A percentile compares a stretch with the other conserved stretches of the same genome.
Evolutionary conservation across 2,329 filamentous ascomycete species (phyloP).

Genomic region (Penicillium griseofulvum): DNA sequence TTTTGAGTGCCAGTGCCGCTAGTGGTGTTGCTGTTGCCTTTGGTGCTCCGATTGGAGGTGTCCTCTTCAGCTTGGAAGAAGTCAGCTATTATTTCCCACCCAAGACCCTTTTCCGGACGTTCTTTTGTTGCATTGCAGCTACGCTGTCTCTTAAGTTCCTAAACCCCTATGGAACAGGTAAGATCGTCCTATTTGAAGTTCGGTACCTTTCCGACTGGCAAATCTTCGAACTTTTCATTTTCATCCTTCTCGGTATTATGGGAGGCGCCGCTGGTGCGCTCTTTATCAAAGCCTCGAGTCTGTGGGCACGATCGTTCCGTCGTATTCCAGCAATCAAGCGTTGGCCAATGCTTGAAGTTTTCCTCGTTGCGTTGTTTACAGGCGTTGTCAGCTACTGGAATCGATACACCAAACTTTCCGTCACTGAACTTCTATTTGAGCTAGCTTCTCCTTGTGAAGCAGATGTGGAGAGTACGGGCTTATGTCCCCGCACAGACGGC

Average conservation of each 20-base stretch:
- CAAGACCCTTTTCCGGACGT: conserved; percentile 94
- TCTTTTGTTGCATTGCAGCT: conserved; percentile 94
- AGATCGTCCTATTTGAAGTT: conserved; percentile 96
- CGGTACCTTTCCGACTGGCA: conserved; percentile 89
- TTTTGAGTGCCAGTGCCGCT: conserved; percentile 87
- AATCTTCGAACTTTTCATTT: conserved; percentile 83
- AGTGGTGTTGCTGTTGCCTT: conserved; percentile 93
- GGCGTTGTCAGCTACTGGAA: conserved; percentile 93
- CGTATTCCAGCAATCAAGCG: conserved; percentile 76
- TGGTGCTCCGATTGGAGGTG: conserved; percentile 83
- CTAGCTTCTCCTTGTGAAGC: conserved; percentile 79
- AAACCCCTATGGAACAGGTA: conserved; percentile 92
- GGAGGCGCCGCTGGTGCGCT: conserved; percentile 82
- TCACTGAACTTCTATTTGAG: conserved; percentile 87
- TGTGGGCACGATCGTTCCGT: conserved; percentile 88
- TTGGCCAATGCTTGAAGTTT: conserved; percentile 81
- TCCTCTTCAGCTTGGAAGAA: conserved; percentile 91
- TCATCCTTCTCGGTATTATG: conserved; percentile 80
- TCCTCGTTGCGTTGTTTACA: conserved; percentile 81
- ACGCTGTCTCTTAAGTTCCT: conserved; percentile 90
- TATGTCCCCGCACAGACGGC: conserved; percentile 73
- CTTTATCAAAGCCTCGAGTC: conserved; percentile 91
- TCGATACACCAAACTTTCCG: conserved; percentile 78
- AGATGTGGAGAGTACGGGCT: conserved; percentile 64
- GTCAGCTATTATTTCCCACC: conserved; percentile 95